phyloP scores from a whole-genome alignment of 2,329 filamentous ascomycete species.

The Neofusicoccum ribis region DNA sequence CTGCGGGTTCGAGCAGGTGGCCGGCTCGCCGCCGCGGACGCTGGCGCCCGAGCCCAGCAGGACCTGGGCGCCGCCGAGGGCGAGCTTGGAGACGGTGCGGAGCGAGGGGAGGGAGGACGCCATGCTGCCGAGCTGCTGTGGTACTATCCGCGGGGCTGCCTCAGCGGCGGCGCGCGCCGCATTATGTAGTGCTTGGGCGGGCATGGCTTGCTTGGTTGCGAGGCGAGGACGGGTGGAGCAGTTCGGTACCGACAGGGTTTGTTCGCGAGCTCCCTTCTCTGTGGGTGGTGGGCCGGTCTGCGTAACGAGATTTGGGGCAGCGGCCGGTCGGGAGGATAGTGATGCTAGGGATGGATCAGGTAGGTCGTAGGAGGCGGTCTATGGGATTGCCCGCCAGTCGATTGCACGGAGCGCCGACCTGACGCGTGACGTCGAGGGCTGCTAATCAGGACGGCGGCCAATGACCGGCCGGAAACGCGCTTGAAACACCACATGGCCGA shows the following conservation, averaged over 20 bases:
- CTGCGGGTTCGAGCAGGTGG: slow-evolving; percentile 41
- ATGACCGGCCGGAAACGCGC: not conserved
- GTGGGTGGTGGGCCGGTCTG: not conserved
- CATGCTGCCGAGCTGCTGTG: slow-evolving; percentile 22
- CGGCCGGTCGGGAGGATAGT: not conserved
- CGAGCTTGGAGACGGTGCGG: slow-evolving; percentile 38
- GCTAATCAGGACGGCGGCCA: slow-evolving; percentile 16
- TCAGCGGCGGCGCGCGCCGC: slow-evolving; percentile 13
- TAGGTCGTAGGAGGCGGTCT: slow-evolving; percentile 17
- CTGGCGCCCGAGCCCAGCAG: slow-evolving; percentile 31
- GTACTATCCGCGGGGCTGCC: not conserved
- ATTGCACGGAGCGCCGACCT: not conserved
- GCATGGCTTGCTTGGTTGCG: not conserved
- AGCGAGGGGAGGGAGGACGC: slow-evolving; percentile 37
- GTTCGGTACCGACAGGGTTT: not conserved
- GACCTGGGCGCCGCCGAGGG: slow-evolving; percentile 36
- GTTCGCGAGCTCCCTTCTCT: not conserved
- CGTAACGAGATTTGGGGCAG: not conserved
- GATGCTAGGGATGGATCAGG: slow-evolving; percentile 12
- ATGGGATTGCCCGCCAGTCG: slow-evolving; percentile 16
- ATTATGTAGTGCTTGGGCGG: slow-evolving; percentile 20
- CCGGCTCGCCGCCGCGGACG: slow-evolving; percentile 30
- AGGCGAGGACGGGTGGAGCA: not conserved
- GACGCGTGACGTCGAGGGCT: slow-evolving; percentile 1
- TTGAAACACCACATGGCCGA: not conserved